A percentile compares a stretch with the other conserved stretches of the same genome.
These are phyloP conservation scores for Medicago ruthenica DNA, from an alignment of 306 rosid species.

Conservation along the genomic window DNA sequence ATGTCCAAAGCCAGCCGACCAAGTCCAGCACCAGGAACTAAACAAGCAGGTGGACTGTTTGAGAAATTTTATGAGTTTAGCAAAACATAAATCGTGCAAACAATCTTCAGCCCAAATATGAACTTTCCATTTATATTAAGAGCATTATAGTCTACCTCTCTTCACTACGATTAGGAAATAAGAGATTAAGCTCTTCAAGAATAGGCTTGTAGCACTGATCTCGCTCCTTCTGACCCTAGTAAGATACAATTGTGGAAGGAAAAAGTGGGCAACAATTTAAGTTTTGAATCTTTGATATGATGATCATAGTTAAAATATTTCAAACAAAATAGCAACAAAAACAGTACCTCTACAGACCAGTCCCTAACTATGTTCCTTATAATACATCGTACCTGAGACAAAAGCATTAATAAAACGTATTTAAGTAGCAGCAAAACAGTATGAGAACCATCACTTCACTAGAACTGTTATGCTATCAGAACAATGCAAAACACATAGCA, in stretches of 20 bases:
- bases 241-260: slow-evolving; percentile 35
- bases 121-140: slow-evolving; percentile 18
- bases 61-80: slow-evolving; percentile 46
- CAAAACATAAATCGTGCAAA: slow-evolving; percentile 36
- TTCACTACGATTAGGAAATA: slow-evolving; percentile 69
- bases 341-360: slow-evolving; percentile 88
- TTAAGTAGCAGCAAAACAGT: slow-evolving; percentile 15
- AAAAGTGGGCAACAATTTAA: slow-evolving; percentile 16
- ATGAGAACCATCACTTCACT: slow-evolving; percentile 18
- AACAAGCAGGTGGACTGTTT: slow-evolving; percentile 93
- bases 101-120: slow-evolving; percentile 33
- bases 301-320: neutral
- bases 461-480: slow-evolving; percentile 18
- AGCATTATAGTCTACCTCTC: slow-evolving; percentile 57
- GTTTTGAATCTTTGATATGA: slow-evolving; percentile 9
- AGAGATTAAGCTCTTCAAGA: slow-evolving; percentile 79
- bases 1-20: slow-evolving; percentile 96
- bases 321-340: slow-evolving; percentile 1
- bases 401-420: slow-evolving; percentile 20
- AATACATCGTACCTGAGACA: slow-evolving; percentile 81
- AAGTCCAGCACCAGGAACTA: slow-evolving; percentile 99
- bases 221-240: slow-evolving; percentile 91
- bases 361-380: slow-evolving; percentile 93
- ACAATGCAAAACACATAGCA: slow-evolving; percentile 6
- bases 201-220: slow-evolving; percentile 95